Conservation (phyloP, 306 rosid species). For the Medicago lupulina region DNA sequence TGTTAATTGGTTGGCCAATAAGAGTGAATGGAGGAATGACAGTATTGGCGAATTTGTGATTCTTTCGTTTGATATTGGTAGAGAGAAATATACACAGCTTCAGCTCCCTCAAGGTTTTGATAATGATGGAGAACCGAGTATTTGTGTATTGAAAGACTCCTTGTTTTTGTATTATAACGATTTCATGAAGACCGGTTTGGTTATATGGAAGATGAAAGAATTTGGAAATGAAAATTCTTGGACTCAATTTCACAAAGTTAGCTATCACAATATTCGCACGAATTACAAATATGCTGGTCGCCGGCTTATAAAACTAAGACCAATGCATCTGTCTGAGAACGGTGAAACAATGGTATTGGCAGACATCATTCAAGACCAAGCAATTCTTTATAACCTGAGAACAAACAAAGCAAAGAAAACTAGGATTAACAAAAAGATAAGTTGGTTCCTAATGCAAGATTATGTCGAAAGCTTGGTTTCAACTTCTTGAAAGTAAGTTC, state of each 20-base stretch:
- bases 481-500: not conserved
- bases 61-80: no score
- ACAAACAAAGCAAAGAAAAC: not conserved
- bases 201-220: not conserved
- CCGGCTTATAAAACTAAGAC: not conserved
- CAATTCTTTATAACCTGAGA: not conserved
- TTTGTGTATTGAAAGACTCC: not conserved
- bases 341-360: not conserved
- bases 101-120: not conserved
- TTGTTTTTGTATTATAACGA: not conserved
- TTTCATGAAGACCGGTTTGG: not conserved
- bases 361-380: not conserved
- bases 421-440: not conserved
- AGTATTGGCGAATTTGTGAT: no score
- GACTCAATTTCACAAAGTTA: not conserved
- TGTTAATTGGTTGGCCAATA: no score
- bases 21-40: no score
- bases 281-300: not conserved
- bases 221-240: not conserved
- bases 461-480: conserved; percentile 28
- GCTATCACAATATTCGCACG: not conserved
- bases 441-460: not conserved
- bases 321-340: not conserved
- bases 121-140: no score
- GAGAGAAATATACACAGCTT: not conserved